Conservation (phyloP, 129 eudicot genomes). For the Flaveria linearis region DNA sequence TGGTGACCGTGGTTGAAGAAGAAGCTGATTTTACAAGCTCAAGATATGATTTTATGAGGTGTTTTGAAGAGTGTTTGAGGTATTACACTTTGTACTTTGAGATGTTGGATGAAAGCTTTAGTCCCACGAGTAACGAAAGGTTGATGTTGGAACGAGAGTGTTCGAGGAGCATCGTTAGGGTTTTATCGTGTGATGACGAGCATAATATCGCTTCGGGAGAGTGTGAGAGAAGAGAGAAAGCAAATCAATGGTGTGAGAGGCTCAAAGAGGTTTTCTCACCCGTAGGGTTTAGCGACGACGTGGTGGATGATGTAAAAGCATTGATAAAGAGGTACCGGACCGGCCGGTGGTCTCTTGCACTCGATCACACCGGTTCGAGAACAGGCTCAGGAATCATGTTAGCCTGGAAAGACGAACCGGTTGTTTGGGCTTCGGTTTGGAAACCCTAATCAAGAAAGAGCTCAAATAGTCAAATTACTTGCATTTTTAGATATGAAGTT, state of each 20-base stretch:
- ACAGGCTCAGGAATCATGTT: conserved; percentile 51
- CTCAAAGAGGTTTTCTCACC: conserved; percentile 44
- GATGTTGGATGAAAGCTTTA: conserved; percentile 78
- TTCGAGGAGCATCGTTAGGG: conserved; percentile 59
- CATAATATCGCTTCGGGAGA: conserved; percentile 39
- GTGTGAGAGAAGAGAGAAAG: conserved; percentile 64
- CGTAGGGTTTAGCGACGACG: conserved; percentile 57
- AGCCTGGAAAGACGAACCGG: conserved; percentile 73
- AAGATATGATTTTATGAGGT: conserved; percentile 52
- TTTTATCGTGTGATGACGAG: conserved; percentile 61
- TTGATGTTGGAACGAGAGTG: conserved; percentile 71
- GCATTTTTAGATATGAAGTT: background rate
- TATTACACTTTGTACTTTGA: conserved; percentile 70
- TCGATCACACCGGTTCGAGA: conserved; percentile 33
- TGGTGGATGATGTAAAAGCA: conserved; percentile 67
- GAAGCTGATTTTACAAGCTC: conserved; percentile 70
- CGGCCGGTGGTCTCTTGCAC: conserved; percentile 63
- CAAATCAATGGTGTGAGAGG: conserved; percentile 66
- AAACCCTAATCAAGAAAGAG: conserved; percentile 43
- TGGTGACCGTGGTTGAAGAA: conserved; percentile 78
- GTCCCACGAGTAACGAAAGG: conserved; percentile 65
- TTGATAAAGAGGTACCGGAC: conserved; percentile 60
- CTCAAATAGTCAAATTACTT: background rate
- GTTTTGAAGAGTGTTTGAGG: conserved; percentile 79
- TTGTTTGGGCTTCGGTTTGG: conserved; percentile 84